Conservation (phyloP, 306 rosid genomes). For the Quercus parvula region DNA sequence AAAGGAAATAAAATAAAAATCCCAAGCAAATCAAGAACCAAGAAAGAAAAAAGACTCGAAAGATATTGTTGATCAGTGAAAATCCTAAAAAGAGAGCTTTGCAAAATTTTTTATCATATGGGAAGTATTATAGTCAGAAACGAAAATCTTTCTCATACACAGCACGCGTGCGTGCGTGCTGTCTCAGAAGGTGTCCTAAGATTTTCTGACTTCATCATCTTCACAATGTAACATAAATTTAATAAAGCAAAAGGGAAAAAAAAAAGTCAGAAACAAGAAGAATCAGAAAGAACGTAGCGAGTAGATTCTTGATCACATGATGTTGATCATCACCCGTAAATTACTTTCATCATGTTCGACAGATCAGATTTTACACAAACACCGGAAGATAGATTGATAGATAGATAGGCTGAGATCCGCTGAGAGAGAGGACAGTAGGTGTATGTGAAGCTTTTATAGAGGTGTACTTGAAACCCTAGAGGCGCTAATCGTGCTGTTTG, state of each 20-base stretch:
- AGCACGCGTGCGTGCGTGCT: not conserved
- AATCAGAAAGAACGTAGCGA: conserved; percentile 50
- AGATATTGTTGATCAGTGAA: too few relatives aligned
- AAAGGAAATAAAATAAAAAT: too few relatives aligned
- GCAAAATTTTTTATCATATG: too few relatives aligned
- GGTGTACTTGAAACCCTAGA: not conserved
- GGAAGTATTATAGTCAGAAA: not conserved
- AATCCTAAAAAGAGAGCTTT: too few relatives aligned
- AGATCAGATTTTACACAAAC: not conserved
- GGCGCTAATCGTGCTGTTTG: not conserved
- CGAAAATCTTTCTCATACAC: not conserved
- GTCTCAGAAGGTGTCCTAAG: not conserved
- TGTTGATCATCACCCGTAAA: conserved; percentile 19
- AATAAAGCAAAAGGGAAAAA: not conserved
- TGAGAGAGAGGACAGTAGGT: not conserved
- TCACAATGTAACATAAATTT: not conserved
- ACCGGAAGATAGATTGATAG: not conserved
- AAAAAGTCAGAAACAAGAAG: not conserved
- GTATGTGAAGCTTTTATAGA: not conserved
- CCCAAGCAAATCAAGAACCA: too few relatives aligned
- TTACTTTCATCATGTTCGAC: conserved; percentile 30
- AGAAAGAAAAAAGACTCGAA: too few relatives aligned
- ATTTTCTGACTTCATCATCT: not conserved
- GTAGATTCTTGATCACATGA: conserved; percentile 20
- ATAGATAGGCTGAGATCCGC: too few relatives aligned